Base-by-base conservation (phyloP, 305 asterid species). In the Salvia sclarea region DNA sequence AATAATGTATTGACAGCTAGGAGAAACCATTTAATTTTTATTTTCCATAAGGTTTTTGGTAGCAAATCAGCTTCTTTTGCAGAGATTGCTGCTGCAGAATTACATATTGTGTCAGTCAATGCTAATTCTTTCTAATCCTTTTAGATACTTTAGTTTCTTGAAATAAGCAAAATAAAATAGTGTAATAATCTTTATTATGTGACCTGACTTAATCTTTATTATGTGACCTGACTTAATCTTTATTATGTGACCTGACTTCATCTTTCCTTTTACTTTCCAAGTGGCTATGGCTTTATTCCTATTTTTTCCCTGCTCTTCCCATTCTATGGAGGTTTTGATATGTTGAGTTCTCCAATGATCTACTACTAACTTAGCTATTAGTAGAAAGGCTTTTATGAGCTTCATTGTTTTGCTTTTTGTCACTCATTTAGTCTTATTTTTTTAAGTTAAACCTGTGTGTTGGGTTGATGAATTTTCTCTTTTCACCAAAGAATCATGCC, bases 401-500 rank as follows among this genome's bases (percentile, higher is more conserved):
- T 56, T 49, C 5, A 22, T 12, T 12, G 3, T 28, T 40, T 49
- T 57, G 37, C 45, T 10, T 35, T 70, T 62, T 33, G 11, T 50
- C 35, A 21, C 33, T 49, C 16, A 31, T 59, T 57, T 47, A 49
- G 40, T 69, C n/a, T 64, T 37, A n/a, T 69, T 44, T n/a, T n/a
- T n/a, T n/a, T n/a, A n/a, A n/a, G n/a, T n/a, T n/a, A n/a, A n/a
- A n/a, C n/a, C n/a, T n/a, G n/a, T 69, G 37, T 41, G 59, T 68
- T 61, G 62, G 63, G 55, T 58, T 64, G 64, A 71, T 74, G 41
- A 20, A 21, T 76, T 58, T 63, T 74, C 54, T 73, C 47, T 69
- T 18, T 63, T 78, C 72, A 61, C 62, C 57, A 41, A 73, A 93
- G 98, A 93, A 93, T 81, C 96, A 93, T 82, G 94, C 96, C 75